Percentiles rank a stretch among this genome's conserved stretches.
phyloP scores from a whole-genome alignment of 2,329 filamentous ascomycete species.

The Tolypocladium ovalisporum region DNA sequence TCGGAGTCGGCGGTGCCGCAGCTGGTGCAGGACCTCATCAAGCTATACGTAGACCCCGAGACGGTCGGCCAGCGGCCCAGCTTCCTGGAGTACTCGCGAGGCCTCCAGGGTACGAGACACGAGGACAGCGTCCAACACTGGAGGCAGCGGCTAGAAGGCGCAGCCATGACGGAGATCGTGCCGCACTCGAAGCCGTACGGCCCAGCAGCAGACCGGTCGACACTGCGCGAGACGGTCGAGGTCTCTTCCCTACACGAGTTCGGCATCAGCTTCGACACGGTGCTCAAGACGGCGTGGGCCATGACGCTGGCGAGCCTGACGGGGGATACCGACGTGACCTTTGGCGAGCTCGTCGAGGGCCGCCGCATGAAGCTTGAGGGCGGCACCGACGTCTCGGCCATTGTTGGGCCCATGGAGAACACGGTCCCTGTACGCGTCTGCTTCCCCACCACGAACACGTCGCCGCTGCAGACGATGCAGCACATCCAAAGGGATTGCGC shows the following conservation, averaged over 20 bases:
- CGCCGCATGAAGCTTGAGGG: slow-evolving; percentile 30
- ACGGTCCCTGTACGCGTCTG: slow-evolving; percentile 37
- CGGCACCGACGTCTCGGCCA: slow-evolving; percentile 43
- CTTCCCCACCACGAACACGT: slow-evolving; percentile 30
- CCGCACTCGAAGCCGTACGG: slow-evolving; percentile 28
- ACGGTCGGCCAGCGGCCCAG: slow-evolving; percentile 24
- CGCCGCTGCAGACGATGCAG: slow-evolving; percentile 37
- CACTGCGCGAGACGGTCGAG: slow-evolving; percentile 26
- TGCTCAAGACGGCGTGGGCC: slow-evolving; percentile 48
- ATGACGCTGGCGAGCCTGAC: slow-evolving; percentile 41
- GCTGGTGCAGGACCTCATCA: slow-evolving; percentile 36
- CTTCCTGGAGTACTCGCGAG: slow-evolving; percentile 37
- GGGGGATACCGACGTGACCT: slow-evolving; percentile 39
- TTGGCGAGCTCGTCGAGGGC: slow-evolving; percentile 41
- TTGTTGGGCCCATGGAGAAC: slow-evolving; percentile 36
- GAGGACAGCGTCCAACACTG: slow-evolving; percentile 33
- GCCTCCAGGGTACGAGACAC: slow-evolving; percentile 22
- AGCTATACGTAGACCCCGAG: slow-evolving; percentile 30
- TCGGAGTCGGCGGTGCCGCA: slow-evolving; percentile 33
- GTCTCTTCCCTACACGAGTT: slow-evolving; percentile 29
- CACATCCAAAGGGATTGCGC: slow-evolving; percentile 38
- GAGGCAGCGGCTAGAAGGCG: slow-evolving; percentile 30
- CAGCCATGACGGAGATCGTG: slow-evolving; percentile 34
- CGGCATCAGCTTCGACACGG: slow-evolving; percentile 36
- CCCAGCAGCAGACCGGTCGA: slow-evolving; percentile 26